phyloP scores from a whole-genome alignment of 495 filamentous ascomycete species.

The Entonaema liquescens region DNA sequence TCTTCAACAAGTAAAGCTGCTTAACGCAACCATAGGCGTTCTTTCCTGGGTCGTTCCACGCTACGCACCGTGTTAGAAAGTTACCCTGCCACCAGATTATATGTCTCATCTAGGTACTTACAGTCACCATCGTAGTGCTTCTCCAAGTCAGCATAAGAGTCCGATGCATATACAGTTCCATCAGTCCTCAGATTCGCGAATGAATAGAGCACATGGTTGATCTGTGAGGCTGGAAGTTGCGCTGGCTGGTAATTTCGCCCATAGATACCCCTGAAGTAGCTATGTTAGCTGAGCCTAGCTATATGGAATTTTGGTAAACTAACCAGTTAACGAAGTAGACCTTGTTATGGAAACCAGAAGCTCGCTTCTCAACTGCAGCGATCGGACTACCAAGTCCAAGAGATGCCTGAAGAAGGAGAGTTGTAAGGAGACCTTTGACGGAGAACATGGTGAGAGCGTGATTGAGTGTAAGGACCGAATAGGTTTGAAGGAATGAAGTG shows the following conservation, averaged over 20 bases:
- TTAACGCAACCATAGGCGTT: slow-evolving; percentile 87
- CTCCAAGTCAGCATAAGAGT: slow-evolving; percentile 69
- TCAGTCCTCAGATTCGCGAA: slow-evolving; percentile 86
- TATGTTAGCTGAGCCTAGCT: slow-evolving; percentile 11
- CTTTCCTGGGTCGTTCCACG: slow-evolving; percentile 58
- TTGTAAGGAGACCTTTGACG: slow-evolving; percentile 29
- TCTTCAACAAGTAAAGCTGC: slow-evolving; percentile 88
- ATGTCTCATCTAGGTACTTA: slow-evolving; percentile 38
- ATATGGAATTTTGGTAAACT: neutral
- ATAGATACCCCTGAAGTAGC: slow-evolving; percentile 75
- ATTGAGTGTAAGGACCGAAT: slow-evolving; percentile 11
- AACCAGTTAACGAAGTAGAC: slow-evolving; percentile 62
- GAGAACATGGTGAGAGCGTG: slow-evolving; percentile 40
- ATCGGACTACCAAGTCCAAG: slow-evolving; percentile 37
- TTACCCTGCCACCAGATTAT: neutral
- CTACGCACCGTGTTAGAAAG: slow-evolving; percentile 40
- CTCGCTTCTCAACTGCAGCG: slow-evolving; percentile 28
- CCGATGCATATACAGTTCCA: slow-evolving; percentile 75
- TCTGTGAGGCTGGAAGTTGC: slow-evolving; percentile 77
- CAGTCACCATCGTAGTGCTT: slow-evolving; percentile 73
- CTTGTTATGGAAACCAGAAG: slow-evolving; percentile 50
- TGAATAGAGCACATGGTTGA: slow-evolving; percentile 89
- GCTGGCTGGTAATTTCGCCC: slow-evolving; percentile 81
- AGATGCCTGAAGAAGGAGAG: slow-evolving; percentile 43
- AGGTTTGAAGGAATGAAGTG: slow-evolving; percentile 8